These are phyloP conservation scores for Arthrinium puccinioides DNA, from an alignment of 2,329 filamentous ascomycete species.

Conservation along the genomic window DNA sequence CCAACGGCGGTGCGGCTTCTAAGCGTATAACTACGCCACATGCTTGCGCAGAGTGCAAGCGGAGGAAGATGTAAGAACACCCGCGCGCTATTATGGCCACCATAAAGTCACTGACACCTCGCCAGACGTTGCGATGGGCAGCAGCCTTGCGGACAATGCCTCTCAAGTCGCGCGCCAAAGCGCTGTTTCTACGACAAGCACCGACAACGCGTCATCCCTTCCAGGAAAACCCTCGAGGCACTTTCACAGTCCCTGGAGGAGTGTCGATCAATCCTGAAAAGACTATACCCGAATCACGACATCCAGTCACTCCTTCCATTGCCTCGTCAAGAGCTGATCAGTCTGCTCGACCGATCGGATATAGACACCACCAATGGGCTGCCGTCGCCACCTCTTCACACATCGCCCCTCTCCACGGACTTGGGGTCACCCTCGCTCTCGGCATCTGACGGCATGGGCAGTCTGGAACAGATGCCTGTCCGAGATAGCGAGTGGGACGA, in stretches of 20 bases:
- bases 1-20: slow-evolving; percentile 19
- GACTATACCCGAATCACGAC: slow-evolving; percentile 53
- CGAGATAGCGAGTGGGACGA: slow-evolving; percentile 63
- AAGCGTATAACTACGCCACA: slow-evolving; percentile 28
- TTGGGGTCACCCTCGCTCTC: slow-evolving; percentile 41
- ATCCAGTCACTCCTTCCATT: slow-evolving; percentile 44
- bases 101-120: slow-evolving; percentile 16
- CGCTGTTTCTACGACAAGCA: slow-evolving; percentile 77
- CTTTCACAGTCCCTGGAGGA: slow-evolving; percentile 59
- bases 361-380: slow-evolving; percentile 34
- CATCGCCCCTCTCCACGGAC: slow-evolving; percentile 39
- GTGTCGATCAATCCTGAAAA: slow-evolving; percentile 54
- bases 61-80: slow-evolving; percentile 60
- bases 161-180: slow-evolving; percentile 74
- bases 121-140: slow-evolving; percentile 66
- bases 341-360: slow-evolving; percentile 42
- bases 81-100: slow-evolving; percentile 4
- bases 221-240: slow-evolving; percentile 62
- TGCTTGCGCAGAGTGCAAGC: slow-evolving; percentile 51
- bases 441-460: slow-evolving; percentile 39
- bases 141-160: slow-evolving; percentile 75
- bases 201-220: slow-evolving; percentile 67
- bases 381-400: slow-evolving; percentile 46
- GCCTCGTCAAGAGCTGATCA: slow-evolving; percentile 52
- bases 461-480: slow-evolving; percentile 62